These are phyloP conservation scores for Tilletiopsis washingtonensis DNA, from an alignment of 1,284 basidiomycete species.

Conservation along the genomic window DNA sequence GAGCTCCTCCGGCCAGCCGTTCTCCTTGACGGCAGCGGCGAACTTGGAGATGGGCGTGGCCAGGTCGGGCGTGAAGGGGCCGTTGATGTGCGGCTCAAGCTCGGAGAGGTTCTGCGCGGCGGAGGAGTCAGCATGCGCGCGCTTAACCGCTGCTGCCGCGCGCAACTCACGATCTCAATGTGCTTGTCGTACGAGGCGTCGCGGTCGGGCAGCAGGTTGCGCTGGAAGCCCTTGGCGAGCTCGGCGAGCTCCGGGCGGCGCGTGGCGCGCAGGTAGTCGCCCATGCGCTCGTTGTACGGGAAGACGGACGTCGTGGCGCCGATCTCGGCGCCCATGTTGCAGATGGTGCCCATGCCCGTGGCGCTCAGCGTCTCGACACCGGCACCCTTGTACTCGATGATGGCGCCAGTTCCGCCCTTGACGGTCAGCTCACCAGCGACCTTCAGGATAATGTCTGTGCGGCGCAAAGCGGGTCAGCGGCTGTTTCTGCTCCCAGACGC, in stretches of 20 bases:
- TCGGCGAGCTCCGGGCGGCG: constrained; percentile 79
- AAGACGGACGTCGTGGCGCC: constrained; percentile 97
- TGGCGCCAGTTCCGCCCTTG: constrained; percentile 47
- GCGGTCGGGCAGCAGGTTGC: constrained; percentile 85
- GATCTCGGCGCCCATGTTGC: constrained; percentile 99
- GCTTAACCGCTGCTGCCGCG: not conserved
- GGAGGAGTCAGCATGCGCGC: not conserved
- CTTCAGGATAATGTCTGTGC: constrained; percentile 41
- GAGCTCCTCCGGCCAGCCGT: constrained; percentile 92
- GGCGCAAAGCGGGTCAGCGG: too few relatives aligned
- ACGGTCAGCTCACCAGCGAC: constrained; percentile 47
- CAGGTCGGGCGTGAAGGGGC: constrained; percentile 64
- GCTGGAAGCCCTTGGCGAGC: constrained; percentile 80
- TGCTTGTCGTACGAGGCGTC: constrained; percentile 87
- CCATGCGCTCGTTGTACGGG: constrained; percentile 96
- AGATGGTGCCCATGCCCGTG: constrained; percentile 99
- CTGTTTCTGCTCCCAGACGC: too few relatives aligned
- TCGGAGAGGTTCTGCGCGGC: constrained; percentile 72
- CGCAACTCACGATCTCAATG: constrained; percentile 71
- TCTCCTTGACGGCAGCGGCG: constrained; percentile 81
- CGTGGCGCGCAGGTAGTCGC: constrained; percentile 84
- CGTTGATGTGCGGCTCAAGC: constrained; percentile 99
- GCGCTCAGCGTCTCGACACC: constrained; percentile 93
- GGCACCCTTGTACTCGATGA: constrained; percentile 48
- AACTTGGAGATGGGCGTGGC: constrained; percentile 75